phyloP scores from a whole-genome alignment of 2,329 filamentous ascomycete genomes.

The Trichoderma arundinaceum region DNA sequence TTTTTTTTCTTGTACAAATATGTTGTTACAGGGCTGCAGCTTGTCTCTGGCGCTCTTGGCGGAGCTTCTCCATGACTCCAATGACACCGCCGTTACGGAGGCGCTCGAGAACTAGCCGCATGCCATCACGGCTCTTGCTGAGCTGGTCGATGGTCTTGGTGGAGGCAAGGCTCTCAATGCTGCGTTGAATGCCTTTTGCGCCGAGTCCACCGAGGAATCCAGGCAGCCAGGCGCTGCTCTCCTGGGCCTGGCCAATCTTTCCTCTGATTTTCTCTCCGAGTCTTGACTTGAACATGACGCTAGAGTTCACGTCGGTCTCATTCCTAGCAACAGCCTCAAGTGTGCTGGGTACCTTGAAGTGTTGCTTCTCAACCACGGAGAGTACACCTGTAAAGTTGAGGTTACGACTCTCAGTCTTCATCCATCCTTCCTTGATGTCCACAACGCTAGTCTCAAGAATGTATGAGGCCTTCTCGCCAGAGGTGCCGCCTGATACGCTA shows the following conservation, averaged over 20 bases:
- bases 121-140: slow-evolving; percentile 80
- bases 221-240: slow-evolving; percentile 57
- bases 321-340: slow-evolving; percentile 39
- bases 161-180: slow-evolving; percentile 78
- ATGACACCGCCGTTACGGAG: slow-evolving; percentile 64
- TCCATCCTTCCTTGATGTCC: slow-evolving; percentile 80
- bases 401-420: slow-evolving; percentile 81
- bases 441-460: slow-evolving; percentile 81
- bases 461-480: slow-evolving; percentile 73
- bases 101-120: slow-evolving; percentile 79
- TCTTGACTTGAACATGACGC: slow-evolving; percentile 72
- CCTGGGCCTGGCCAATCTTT: slow-evolving; percentile 55
- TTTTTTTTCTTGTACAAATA: background rate
- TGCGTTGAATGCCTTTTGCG: slow-evolving; percentile 74
- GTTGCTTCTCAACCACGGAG: slow-evolving; percentile 77
- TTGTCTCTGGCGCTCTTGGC: slow-evolving; percentile 50
- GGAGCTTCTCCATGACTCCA: slow-evolving; percentile 62
- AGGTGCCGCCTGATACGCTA: slow-evolving; percentile 68
- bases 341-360: slow-evolving; percentile 58
- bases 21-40: slow-evolving; percentile 29
- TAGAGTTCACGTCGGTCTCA: slow-evolving; percentile 73
- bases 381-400: slow-evolving; percentile 82
- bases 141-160: slow-evolving; percentile 79
- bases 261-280: slow-evolving; percentile 71
- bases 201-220: slow-evolving; percentile 65